phyloP scores from a whole-genome alignment of 1,139 yeast species.

The Ogataea hybrid region DNA sequence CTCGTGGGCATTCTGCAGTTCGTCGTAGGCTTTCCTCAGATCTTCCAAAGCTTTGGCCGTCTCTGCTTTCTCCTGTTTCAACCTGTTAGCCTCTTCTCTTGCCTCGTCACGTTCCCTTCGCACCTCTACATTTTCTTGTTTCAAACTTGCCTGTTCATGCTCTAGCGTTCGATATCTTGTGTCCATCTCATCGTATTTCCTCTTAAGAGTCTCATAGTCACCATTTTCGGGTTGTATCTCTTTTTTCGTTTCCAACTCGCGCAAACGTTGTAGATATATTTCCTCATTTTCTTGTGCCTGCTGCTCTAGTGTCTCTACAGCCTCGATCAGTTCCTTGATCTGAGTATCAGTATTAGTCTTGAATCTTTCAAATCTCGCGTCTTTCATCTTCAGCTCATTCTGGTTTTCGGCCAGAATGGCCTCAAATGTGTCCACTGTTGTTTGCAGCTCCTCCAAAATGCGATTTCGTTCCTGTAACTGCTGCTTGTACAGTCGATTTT shows the following conservation, averaged over 20 bases:
- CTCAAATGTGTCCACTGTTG: conserved; percentile 45
- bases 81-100: neutral
- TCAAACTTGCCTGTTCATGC: neutral
- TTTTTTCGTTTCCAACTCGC: conserved; percentile 18
- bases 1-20: neutral
- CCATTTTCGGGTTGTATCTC: conserved; percentile 9
- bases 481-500: conserved; percentile 16
- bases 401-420: conserved; percentile 48
- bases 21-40: neutral
- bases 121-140: neutral
- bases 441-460: conserved; percentile 41
- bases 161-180: neutral
- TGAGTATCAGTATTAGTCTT: conserved; percentile 50
- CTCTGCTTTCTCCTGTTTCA: neutral
- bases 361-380: conserved; percentile 42
- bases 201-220: conserved; percentile 1
- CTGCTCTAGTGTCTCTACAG: conserved; percentile 49
- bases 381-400: conserved; percentile 41
- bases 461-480: conserved; percentile 37
- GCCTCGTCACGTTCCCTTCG: neutral
- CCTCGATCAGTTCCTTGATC: conserved; percentile 55
- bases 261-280: conserved; percentile 31
- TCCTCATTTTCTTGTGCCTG: conserved; percentile 37
- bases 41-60: neutral
- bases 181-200: neutral